Percentiles rank a stretch among this genome's conserved stretches.
Conservation (phyloP, 2,329 filamentous ascomycete genomes). For the Paradendryphiella salina region DNA sequence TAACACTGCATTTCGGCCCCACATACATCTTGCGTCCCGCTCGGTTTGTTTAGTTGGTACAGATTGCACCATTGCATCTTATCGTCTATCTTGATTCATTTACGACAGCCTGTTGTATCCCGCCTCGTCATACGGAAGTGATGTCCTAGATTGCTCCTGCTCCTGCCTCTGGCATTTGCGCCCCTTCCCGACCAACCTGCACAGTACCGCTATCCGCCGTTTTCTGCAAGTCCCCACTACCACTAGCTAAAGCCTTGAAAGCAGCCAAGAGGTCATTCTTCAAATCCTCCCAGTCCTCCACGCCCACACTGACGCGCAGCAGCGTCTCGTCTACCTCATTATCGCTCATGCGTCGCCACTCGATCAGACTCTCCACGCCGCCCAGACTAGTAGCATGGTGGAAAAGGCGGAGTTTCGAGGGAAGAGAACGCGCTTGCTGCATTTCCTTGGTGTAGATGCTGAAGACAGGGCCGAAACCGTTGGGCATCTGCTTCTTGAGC, state of each 20-base stretch:
- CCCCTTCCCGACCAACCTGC: constrained; percentile 29
- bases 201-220: constrained; percentile 10
- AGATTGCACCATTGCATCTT: not conserved
- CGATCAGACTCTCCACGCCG: constrained; percentile 92
- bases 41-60: not conserved
- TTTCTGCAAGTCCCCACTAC: not conserved
- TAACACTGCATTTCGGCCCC: not conserved
- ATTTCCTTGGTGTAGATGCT: constrained; percentile 67
- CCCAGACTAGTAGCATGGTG: constrained; percentile 94
- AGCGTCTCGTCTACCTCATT: constrained; percentile 68
- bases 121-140: not conserved
- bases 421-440: constrained; percentile 67
- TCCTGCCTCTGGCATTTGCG: constrained; percentile 22
- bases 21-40: not conserved
- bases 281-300: constrained; percentile 86
- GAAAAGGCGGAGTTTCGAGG: constrained; percentile 79
- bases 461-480: constrained; percentile 88
- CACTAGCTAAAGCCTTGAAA: constrained; percentile 27
- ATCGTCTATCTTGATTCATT: too few relatives aligned
- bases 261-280: constrained; percentile 65
- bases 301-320: constrained; percentile 79
- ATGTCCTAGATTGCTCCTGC: constrained; percentile 30
- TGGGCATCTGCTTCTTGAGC: constrained; percentile 86
- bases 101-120: too few relatives aligned
- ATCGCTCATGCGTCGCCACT: constrained; percentile 94